Evolutionary conservation across 2,329 filamentous ascomycete genomes (phyloP).

Genomic region (Penicillium sp.): DNA sequence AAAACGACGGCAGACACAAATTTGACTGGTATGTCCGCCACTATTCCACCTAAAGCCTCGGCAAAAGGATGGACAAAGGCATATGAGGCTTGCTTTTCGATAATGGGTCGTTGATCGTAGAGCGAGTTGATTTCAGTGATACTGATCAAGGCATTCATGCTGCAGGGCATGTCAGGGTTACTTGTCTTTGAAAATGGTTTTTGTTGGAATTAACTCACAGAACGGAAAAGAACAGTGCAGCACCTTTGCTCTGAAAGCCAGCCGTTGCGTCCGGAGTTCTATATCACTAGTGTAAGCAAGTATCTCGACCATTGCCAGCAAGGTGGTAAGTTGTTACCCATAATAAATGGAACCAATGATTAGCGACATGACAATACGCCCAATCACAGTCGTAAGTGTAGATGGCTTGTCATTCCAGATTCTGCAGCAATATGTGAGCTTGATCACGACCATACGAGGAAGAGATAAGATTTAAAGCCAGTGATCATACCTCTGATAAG

Average conservation of each 20-base stretch:
- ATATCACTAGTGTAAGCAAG: constrained; percentile 48
- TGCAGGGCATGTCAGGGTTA: constrained; percentile 3
- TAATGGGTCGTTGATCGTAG: constrained; percentile 83
- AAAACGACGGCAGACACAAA: constrained; percentile 66
- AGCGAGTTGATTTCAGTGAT: constrained; percentile 75
- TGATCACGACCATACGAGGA: neutral
- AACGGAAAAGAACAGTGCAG: constrained; percentile 78
- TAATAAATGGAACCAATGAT: constrained; percentile 60
- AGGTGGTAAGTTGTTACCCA: constrained; percentile 13
- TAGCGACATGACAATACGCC: constrained; percentile 68
- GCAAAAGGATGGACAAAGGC: constrained; percentile 85
- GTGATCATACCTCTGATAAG: constrained; percentile 55
- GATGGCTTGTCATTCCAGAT: constrained; percentile 69
- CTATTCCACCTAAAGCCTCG: constrained; percentile 78
- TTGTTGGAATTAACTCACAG: constrained; percentile 58
- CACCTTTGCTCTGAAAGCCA: constrained; percentile 72
- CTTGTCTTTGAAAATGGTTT: neutral
- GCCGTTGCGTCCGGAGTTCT: constrained; percentile 58
- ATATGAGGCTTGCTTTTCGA: constrained; percentile 85
- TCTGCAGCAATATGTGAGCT: constrained; percentile 31
- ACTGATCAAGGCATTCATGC: constrained; percentile 53
- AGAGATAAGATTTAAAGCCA: no score
- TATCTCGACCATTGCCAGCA: neutral
- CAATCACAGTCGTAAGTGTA: constrained; percentile 59
- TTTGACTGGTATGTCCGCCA: constrained; percentile 82